phyloP scores from a whole-genome alignment of 2,329 filamentous ascomycete genomes.

The Didymosphaeria variabile region DNA sequence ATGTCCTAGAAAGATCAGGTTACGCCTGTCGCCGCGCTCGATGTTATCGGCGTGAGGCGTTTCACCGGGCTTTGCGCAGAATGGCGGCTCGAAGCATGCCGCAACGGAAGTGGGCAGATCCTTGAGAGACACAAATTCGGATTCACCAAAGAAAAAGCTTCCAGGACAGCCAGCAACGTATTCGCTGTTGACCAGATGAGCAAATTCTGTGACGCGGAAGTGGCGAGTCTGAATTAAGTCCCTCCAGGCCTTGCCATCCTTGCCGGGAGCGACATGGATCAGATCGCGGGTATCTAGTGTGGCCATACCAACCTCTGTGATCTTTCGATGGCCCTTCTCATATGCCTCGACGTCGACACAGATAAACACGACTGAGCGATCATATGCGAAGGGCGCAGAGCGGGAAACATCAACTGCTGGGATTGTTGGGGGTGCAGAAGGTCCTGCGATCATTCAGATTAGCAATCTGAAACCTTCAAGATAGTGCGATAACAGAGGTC shows the following conservation, averaged over 20 bases:
- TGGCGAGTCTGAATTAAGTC: conserved; percentile 74
- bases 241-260: conserved; percentile 72
- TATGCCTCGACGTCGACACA: conserved; percentile 85
- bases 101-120: conserved; percentile 59
- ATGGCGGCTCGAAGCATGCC: conserved; percentile 66
- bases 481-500: background rate
- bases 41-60: background rate
- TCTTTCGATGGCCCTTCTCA: conserved; percentile 69
- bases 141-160: conserved; percentile 75
- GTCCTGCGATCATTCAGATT: background rate
- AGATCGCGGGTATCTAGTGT: conserved; percentile 77
- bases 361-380: conserved; percentile 71
- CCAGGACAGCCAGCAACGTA: conserved; percentile 79
- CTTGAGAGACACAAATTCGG: conserved; percentile 62
- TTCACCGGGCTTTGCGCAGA: conserved; percentile 46
- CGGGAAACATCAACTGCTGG: conserved; percentile 30
- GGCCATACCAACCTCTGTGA: conserved; percentile 89
- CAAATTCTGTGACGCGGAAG: conserved; percentile 77
- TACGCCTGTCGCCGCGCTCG: conserved; percentile 55
- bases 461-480: background rate
- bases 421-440: conserved; percentile 2
- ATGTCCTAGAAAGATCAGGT: conserved; percentile 82
- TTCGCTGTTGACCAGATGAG: conserved; percentile 69
- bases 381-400: conserved; percentile 46
- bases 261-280: conserved; percentile 65